phyloP scores from a whole-genome alignment of 169 alveolate genomes.

The Sarcocystis neurona region DNA sequence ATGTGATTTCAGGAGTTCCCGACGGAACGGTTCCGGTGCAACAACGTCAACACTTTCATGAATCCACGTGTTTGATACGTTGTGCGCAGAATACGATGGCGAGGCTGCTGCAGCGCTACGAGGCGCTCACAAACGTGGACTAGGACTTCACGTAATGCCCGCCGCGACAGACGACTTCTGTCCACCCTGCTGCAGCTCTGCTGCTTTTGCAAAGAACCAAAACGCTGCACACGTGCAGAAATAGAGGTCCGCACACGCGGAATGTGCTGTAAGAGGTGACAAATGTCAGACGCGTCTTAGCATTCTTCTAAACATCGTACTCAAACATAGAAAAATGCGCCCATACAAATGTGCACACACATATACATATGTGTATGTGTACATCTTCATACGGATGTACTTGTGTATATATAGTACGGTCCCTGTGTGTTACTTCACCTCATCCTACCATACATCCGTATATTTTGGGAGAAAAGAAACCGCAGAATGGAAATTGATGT shows the following conservation, averaged over 20 bases:
- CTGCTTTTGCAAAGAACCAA: neutral
- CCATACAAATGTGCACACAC: neutral
- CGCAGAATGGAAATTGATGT: neutral
- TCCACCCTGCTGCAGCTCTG: neutral
- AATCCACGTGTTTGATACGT: too few relatives aligned
- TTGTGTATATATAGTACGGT: neutral
- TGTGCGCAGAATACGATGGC: neutral
- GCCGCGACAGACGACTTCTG: neutral
- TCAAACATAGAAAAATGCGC: neutral
- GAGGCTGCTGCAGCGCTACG: constrained; percentile 10
- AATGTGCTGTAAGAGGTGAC: neutral
- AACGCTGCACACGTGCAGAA: too few relatives aligned
- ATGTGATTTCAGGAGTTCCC: too few relatives aligned
- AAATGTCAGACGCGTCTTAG: neutral
- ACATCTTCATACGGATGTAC: too few relatives aligned
- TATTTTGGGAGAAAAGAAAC: neutral
- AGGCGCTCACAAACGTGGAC: neutral
- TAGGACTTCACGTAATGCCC: neutral
- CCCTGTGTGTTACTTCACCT: neutral
- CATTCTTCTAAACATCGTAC: neutral
- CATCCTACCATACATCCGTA: neutral
- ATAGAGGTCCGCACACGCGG: too few relatives aligned
- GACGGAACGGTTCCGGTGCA: too few relatives aligned
- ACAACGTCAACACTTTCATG: too few relatives aligned
- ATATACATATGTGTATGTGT: neutral